Base-by-base conservation (phyloP, 202 grass and related monocot species). In the Zizania palustris region DNA sequence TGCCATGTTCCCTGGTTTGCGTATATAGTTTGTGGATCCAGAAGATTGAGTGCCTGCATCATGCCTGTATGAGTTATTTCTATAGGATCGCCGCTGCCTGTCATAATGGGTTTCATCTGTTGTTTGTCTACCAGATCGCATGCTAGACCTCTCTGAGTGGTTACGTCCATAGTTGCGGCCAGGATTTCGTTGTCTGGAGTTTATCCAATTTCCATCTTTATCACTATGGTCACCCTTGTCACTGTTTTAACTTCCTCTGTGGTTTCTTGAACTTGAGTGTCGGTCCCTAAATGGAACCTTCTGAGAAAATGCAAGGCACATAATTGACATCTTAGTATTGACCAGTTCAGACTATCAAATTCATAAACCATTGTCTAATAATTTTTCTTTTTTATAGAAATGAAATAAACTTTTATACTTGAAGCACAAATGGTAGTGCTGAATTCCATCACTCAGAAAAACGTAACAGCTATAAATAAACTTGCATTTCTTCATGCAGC, bases 161-260 rank as follows among this genome's bases (percentile, higher is more conserved):
- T 39, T 81, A 55, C 85, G 86, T 21, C 74, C 81, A 71, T 91
- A 84, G 51, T 44, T 74, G 14, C 85, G 82, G 50, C 80, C 85
- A 54, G 82, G 46, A 81, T 81, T 81, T 60, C 86, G 77, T 71
- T 84, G 78, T 78, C 84, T 97, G 41, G 85, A 80, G 74, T 75
- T 86, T 64, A 84, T 73, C 87, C 87, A 97, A 42, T 80, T 88
- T 82, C 87, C 90, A 86, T 96, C 93, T 78, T 65, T 97, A 34
- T 91, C 84, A 73, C 70, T 65, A 78, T 76, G 80, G 60, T 88
- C 86, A 56, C 67, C 63, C 81, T 50, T 93, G 5, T 86, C 77
- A 60, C 82, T 73, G 43, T 84, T 84, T 69, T 85, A 87, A 71
- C 69, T 86, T 77, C 90, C 84, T 82, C 90, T 87, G 77, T 89